Evolutionary conservation across 2,329 filamentous ascomycete genomes (phyloP).

Genomic region (Apiospora arundinis): DNA sequence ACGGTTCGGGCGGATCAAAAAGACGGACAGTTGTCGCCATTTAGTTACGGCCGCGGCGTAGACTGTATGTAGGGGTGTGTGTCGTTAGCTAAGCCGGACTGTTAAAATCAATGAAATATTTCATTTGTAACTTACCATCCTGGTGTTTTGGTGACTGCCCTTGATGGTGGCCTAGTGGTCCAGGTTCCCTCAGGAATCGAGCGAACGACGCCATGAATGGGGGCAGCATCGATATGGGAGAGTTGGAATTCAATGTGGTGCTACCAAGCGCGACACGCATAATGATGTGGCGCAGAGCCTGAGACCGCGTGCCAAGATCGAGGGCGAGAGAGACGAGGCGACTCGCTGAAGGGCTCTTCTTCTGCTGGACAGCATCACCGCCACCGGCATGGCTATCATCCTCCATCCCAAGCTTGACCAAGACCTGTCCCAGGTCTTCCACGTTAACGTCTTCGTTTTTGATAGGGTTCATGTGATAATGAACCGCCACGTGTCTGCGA

Average conservation of each 20-base stretch:
- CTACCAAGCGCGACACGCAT: constrained; percentile 10
- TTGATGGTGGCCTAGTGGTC: not conserved
- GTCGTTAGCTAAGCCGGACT: no score
- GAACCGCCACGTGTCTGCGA: constrained; percentile 47
- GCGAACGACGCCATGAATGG: constrained; percentile 7
- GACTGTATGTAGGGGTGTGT: constrained; percentile 27
- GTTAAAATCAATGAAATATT: no score
- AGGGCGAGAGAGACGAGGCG: not conserved
- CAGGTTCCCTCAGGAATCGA: not conserved
- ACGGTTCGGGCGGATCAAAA: constrained; percentile 45
- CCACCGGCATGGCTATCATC: not conserved
- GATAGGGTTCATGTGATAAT: constrained; percentile 43
- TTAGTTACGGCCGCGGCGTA: constrained; percentile 43
- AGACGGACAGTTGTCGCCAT: constrained; percentile 51
- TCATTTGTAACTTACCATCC: not conserved
- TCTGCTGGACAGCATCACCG: not conserved
- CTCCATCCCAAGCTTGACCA: constrained; percentile 32
- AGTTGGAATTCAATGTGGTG: not conserved
- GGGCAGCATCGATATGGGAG: not conserved
- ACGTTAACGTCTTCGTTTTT: constrained; percentile 22
- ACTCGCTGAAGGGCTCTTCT: not conserved
- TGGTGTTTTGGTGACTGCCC: not conserved
- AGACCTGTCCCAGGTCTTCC: constrained; percentile 31
- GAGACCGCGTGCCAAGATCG: not conserved
- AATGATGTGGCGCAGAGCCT: not conserved